A percentile compares a stretch with the other conserved stretches of the same genome.
Evolutionary conservation across 192 early-diverging fungal genomes (phyloP).

Genomic region (Coemansia sp.): DNA sequence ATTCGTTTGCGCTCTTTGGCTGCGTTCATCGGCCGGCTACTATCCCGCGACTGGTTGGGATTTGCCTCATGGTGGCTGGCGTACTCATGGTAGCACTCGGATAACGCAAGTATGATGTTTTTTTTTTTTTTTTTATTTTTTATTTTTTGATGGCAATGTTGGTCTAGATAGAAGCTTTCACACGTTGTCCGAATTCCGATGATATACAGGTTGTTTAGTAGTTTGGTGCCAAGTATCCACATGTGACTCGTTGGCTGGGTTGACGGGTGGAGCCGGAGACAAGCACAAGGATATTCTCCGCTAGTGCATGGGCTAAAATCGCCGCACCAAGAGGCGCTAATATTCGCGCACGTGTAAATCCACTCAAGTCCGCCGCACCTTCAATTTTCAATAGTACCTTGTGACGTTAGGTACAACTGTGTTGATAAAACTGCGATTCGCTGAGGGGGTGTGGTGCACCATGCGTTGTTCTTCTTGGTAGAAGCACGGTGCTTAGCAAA

Average conservation of each 20-base stretch:
- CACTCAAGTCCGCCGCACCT: background rate
- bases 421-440: too few relatives aligned
- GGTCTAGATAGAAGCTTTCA: background rate
- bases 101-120: constrained; percentile 4
- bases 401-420: too few relatives aligned
- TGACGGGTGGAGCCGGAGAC: background rate
- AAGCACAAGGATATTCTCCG: constrained; percentile 12
- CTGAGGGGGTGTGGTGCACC: too few relatives aligned
- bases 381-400: too few relatives aligned
- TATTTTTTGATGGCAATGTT: background rate
- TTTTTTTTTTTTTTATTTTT: background rate
- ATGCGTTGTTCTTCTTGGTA: background rate
- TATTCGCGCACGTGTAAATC: constrained; percentile 3
- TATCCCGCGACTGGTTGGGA: constrained; percentile 29
- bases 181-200: background rate
- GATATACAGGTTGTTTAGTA: background rate
- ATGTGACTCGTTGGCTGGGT: background rate
- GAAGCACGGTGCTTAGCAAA: background rate
- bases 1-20: constrained; percentile 51
- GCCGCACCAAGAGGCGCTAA: background rate
- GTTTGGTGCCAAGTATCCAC: background rate
- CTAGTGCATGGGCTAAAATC: background rate
- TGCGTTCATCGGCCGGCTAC: constrained; percentile 43
- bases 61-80: constrained; percentile 42
- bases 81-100: constrained; percentile 56